Conservation (phyloP, 208 protist genomes). For the Trypanosomatidae sp. region DNA sequence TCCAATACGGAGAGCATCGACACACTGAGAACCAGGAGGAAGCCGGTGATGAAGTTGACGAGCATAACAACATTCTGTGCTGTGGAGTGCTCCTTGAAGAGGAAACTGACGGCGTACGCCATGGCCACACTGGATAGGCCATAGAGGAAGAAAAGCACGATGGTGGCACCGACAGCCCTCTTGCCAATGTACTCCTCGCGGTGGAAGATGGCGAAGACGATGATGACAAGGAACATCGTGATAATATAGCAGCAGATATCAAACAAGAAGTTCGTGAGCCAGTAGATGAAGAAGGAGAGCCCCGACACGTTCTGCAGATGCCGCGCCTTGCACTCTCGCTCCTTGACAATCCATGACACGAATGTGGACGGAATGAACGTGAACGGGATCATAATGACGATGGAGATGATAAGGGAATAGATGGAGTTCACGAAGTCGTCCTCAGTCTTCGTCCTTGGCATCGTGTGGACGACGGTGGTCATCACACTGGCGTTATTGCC, state of each 20-base stretch:
- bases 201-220: conserved; percentile 61
- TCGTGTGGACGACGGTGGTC: conserved; percentile 26
- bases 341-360: conserved; percentile 78
- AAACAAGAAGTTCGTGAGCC: conserved; percentile 78
- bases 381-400: conserved; percentile 75
- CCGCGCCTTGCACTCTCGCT: conserved; percentile 62
- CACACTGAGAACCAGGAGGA: conserved; percentile 61
- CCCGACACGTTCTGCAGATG: conserved; percentile 77
- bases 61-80: conserved; percentile 74
- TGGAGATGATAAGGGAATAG: conserved; percentile 50
- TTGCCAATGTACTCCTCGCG: conserved; percentile 57
- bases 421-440: conserved; percentile 26
- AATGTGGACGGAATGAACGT: conserved; percentile 67
- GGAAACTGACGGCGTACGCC: conserved; percentile 64
- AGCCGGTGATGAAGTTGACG: conserved; percentile 78
- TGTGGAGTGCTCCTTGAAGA: conserved; percentile 62
- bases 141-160: conserved; percentile 64
- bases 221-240: conserved; percentile 57
- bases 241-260: conserved; percentile 66
- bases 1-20: conserved; percentile 47
- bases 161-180: conserved; percentile 37
- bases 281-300: conserved; percentile 63
- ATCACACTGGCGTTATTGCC: conserved; percentile 15
- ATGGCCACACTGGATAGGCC: conserved; percentile 58
- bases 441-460: conserved; percentile 49